phyloP scores from a whole-genome alignment of 2,329 filamentous ascomycete species.

The Diplocarpon rosae region DNA sequence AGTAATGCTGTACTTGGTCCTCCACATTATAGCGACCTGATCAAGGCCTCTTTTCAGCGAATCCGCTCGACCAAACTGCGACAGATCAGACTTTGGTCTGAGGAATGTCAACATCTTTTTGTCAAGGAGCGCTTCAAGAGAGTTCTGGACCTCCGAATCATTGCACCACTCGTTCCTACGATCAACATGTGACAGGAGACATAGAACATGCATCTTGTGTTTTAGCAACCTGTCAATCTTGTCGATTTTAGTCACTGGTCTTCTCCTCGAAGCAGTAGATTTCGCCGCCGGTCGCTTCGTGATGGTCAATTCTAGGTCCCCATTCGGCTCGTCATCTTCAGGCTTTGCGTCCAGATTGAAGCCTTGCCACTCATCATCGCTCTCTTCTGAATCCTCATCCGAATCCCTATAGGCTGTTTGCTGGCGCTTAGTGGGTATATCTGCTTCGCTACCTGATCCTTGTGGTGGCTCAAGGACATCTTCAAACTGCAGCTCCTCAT shows the following conservation, averaged over 20 bases:
- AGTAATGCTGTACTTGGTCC: conserved; percentile 56
- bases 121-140: conserved; percentile 53
- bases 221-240: conserved; percentile 52
- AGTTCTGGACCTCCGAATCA: conserved; percentile 53
- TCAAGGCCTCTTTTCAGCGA: conserved; percentile 72
- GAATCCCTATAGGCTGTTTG: conserved; percentile 35
- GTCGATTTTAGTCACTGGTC: conserved; percentile 43
- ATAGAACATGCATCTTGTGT: conserved; percentile 82
- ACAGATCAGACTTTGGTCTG: conserved; percentile 53
- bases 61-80: conserved; percentile 66
- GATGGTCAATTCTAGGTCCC: conserved; percentile 28
- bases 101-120: conserved; percentile 56
- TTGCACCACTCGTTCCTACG: conserved; percentile 86
- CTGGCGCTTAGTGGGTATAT: conserved; percentile 17
- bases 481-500: conserved; percentile 23
- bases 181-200: conserved; percentile 66
- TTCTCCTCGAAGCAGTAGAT: conserved; percentile 26
- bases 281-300: conserved; percentile 14
- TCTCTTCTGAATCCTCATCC: conserved; percentile 42
- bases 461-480: conserved; percentile 20
- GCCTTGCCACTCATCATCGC: conserved; percentile 54
- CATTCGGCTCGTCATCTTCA: conserved; percentile 21
- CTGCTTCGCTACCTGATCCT: conserved; percentile 9
- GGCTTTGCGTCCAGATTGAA: conserved; percentile 33
- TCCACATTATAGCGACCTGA: conserved; percentile 56